Evolutionary conservation across 129 eudicot species (phyloP).

Genomic region (Ambrosia trifida): DNA sequence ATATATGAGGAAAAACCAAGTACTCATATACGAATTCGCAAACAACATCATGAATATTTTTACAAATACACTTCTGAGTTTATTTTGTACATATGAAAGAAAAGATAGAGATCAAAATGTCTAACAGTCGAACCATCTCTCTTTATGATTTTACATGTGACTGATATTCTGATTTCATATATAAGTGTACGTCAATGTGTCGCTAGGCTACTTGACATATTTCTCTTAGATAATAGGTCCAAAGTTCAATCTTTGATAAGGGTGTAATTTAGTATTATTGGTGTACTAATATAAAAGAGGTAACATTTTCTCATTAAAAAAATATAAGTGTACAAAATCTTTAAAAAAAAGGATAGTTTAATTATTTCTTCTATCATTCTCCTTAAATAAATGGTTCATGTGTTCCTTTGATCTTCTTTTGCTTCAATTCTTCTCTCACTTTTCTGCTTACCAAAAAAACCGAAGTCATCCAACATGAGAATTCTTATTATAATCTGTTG

Average conservation of each 20-base stretch:
- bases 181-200: neutral
- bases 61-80: neutral
- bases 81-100: neutral
- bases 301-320: too few relatives aligned
- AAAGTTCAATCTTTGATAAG: neutral
- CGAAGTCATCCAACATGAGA: neutral
- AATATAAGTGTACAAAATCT: neutral
- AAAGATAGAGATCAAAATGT: neutral
- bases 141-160: neutral
- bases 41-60: neutral
- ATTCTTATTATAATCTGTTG: neutral
- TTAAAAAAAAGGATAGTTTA: neutral
- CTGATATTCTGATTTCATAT: neutral
- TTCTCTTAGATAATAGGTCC: too few relatives aligned
- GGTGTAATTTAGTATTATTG: too few relatives aligned
- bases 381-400: constrained; percentile 11
- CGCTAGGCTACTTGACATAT: too few relatives aligned
- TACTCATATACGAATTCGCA: neutral
- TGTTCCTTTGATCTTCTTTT: too few relatives aligned
- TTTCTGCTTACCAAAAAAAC: constrained; percentile 25
- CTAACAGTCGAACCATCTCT: neutral
- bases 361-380: constrained; percentile 4
- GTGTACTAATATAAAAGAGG: too few relatives aligned
- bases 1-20: neutral
- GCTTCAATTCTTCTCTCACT: neutral